phyloP scores from a whole-genome alignment of 768 basidiomycete species.

The Mycena rebaudengoi region DNA sequence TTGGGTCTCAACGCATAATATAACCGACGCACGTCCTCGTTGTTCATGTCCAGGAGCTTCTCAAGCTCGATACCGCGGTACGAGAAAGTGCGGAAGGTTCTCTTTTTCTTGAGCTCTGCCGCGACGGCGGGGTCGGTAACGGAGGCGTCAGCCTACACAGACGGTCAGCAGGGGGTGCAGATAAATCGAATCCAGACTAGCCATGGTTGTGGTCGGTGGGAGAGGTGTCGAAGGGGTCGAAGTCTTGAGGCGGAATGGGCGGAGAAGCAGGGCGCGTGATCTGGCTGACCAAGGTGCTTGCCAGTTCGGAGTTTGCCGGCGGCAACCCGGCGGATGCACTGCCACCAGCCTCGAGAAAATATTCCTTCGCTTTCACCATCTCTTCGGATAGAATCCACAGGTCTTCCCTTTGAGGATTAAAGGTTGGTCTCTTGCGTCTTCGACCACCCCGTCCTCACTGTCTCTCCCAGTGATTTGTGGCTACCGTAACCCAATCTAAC shows the following conservation, averaged over 20 bases:
- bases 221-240: conserved; percentile 57
- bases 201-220: conserved; percentile 43
- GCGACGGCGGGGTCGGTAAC: conserved; percentile 94
- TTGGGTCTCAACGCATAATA: conserved; percentile 26
- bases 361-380: conserved; percentile 37
- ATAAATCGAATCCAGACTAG: neutral
- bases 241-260: conserved; percentile 11
- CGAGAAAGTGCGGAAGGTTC: conserved; percentile 98
- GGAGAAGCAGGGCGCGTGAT: neutral
- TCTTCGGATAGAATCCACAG: conserved; percentile 90
- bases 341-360: neutral
- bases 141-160: conserved; percentile 73
- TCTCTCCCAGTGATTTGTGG: conserved; percentile 84
- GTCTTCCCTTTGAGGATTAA: conserved; percentile 95
- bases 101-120: conserved; percentile 97
- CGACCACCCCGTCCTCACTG: neutral
- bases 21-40: conserved; percentile 95
- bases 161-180: neutral
- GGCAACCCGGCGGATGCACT: neutral
- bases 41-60: conserved; percentile 95
- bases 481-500: conserved; percentile 65
- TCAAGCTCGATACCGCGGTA: conserved; percentile 99
- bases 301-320: neutral
- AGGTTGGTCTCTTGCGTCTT: conserved; percentile 47
- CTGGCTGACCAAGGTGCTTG: neutral